Evolutionary conservation across 306 rosid genomes (phyloP), one percentile per base, ranked within the genome.

Genomic region (Fragaria vesca): DNA sequence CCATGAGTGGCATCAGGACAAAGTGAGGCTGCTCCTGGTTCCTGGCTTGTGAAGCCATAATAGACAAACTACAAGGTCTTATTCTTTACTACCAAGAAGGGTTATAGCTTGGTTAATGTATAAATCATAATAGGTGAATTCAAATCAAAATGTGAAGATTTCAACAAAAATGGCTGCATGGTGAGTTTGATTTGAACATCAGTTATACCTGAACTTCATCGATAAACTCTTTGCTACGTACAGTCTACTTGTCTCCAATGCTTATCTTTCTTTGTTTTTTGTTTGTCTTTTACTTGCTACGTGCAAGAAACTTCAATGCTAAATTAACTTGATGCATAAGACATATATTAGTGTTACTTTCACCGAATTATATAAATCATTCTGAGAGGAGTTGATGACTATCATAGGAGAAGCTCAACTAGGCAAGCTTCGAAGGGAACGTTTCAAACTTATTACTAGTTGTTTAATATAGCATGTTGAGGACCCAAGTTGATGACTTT

Each of bases 1-100:
- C 98, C 85, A 93, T 79, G 4, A 93, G 54, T 5, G 98, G 98
- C 20, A 93, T 77, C 9, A 93, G 54, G 13, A 93, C 91, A 78
- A 91, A 93, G 88, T 93, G 98, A 75, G 85, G 83, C 20, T 85
- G 80, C 16, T 72, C 17, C 54, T 72, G 26, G 46, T 34, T 28
- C 61, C 34, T 74, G 3, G n/a, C 36, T 74, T 66, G 30, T 28
- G 71, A 81, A 75, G 78, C 85, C 90, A 86, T 55, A 46, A 10
- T 17, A 43, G 17, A 17, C 43, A 51, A 9, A 57, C 34, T 5
- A 11, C 47, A 72, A n/a, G 11, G 21, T 32, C 48, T 38, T 13
- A 3, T 26, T 24, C 42, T 30, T 48, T 24, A 13, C n/a, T 46
- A 26, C 13, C 5, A 68, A 68, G 32, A 10, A 6, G 34, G 36